Evolutionary conservation across 2,329 filamentous ascomycete genomes (phyloP).

Genomic region (Pyrenophora seminiperda): DNA sequence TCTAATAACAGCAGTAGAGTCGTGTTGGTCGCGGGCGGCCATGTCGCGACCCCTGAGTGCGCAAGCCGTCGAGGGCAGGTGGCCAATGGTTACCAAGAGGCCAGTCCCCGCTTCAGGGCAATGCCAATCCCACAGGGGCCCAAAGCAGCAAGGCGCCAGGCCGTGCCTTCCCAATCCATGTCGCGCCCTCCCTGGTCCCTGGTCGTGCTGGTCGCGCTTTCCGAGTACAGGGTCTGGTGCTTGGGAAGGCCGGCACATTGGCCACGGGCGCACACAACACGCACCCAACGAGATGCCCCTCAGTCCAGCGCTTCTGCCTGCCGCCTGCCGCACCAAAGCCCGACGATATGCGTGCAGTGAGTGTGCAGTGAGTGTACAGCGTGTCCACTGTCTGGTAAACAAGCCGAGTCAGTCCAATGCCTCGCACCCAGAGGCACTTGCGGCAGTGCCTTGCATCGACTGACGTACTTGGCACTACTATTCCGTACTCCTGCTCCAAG

Average conservation of each 20-base stretch:
- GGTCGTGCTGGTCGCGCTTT: constrained; percentile 20
- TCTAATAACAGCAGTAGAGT: neutral
- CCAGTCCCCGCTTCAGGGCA: constrained; percentile 1
- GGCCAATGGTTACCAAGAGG: neutral
- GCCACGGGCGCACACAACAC: too few species aligned
- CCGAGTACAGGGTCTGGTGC: constrained; percentile 16
- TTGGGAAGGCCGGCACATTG: constrained; percentile 6
- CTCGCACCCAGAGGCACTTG: neutral
- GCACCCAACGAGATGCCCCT: constrained; percentile 5
- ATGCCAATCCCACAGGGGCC: constrained; percentile 11
- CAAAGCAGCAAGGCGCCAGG: constrained; percentile 20
- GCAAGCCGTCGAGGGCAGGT: constrained; percentile 2
- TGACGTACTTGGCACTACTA: too few species aligned
- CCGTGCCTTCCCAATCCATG: constrained; percentile 28
- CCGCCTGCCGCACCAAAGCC: constrained; percentile 1
- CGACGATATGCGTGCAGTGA: too few species aligned
- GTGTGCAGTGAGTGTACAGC: too few species aligned
- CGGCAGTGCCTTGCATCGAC: constrained; percentile 18
- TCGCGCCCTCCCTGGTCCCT: too few species aligned
- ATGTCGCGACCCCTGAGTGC: constrained; percentile 19
- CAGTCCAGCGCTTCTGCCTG: too few species aligned
- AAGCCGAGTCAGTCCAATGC: neutral
- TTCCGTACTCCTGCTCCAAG: too few species aligned
- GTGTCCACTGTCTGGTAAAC: too few species aligned
- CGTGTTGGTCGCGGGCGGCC: constrained; percentile 9